Base-by-base conservation (phyloP, 495 filamentous ascomycete species). In the Lasiosphaeriaceae sp. region DNA sequence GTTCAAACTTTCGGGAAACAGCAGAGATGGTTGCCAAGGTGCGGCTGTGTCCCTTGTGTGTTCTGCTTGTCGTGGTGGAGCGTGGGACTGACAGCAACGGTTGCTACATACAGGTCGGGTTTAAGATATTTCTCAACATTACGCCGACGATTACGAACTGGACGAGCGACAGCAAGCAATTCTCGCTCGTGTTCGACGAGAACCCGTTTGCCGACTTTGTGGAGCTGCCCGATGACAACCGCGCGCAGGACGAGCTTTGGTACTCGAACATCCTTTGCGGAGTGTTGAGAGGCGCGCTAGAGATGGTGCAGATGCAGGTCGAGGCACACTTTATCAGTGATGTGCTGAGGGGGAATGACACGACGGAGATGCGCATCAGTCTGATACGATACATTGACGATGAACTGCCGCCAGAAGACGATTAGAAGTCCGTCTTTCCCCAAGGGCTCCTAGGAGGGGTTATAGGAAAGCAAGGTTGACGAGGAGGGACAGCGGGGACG, bases 241-340 rank as follows among this genome's bases (percentile, higher is more conserved):
- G 92, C 51, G 90, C 93, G 9, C 94, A 97, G 68, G 93, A 97
- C 69, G 92, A 97, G 73, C 77, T 98, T 11, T 98, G 94, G 94
- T 98, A 93, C 66, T 96, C 91, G 2, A 97, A 97, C 74, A 94
- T 98, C 47, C 80, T 97, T 19, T 97, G 95, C 63, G 94, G 94
- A 39, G 88, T 98, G 23, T 75, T 98, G 44, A 78, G 92, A 63
- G 94, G 94, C 5, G 85, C 94, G 6, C 72, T 97, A 55, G 94
- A 98, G 77, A 98, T 98, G 94, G 95, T 98, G 34, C 94, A 97
- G 80, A 96, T 97, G 92, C 94, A 98, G 77, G 90, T 97, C 20
- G 94, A 98, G 69, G 91, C 90, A 31, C 91, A 96, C 66, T 98
- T 97, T 70, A 87, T 96, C 66, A 97, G 91, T 73, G 94, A 98